A percentile compares a stretch with the other conserved stretches of the same genome.
Evolutionary conservation across 495 filamentous ascomycete genomes (phyloP).

Genomic region (Penicillium paradoxum): DNA sequence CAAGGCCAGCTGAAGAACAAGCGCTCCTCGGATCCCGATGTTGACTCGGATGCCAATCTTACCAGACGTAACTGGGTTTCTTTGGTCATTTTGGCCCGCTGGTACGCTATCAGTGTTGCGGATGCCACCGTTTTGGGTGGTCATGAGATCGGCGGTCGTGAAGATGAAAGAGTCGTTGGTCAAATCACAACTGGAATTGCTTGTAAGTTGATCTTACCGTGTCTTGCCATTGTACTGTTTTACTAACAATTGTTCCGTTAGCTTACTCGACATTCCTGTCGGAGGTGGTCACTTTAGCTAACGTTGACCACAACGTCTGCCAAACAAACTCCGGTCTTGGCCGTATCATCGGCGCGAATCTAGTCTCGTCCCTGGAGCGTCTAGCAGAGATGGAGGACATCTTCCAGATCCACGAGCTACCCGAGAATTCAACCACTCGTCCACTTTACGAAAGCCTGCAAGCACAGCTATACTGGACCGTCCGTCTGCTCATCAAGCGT

Average conservation of each 20-base stretch:
- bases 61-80: conserved; percentile 70
- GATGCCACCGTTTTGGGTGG: conserved; percentile 56
- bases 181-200: conserved; percentile 59
- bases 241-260: conserved; percentile 16
- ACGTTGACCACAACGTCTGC: conserved; percentile 36
- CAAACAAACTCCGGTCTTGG: conserved; percentile 39
- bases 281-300: conserved; percentile 36
- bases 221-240: conserved; percentile 32
- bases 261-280: conserved; percentile 46
- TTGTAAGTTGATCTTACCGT: conserved; percentile 56
- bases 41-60: conserved; percentile 67
- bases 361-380: conserved; percentile 38
- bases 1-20: conserved; percentile 37
- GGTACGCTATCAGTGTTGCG: conserved; percentile 65
- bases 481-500: conserved; percentile 57
- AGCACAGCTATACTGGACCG: conserved; percentile 70
- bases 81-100: conserved; percentile 67
- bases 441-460: conserved; percentile 46
- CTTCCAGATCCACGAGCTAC: conserved; percentile 28
- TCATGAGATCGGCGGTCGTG: conserved; percentile 46
- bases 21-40: conserved; percentile 42
- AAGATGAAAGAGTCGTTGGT: conserved; percentile 62
- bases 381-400: conserved; percentile 36
- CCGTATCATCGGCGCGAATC: conserved; percentile 35
- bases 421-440: conserved; percentile 27